These are phyloP conservation scores for Paramyrothecium roridum DNA, from an alignment of 2,329 filamentous ascomycete genomes.

Conservation along the genomic window DNA sequence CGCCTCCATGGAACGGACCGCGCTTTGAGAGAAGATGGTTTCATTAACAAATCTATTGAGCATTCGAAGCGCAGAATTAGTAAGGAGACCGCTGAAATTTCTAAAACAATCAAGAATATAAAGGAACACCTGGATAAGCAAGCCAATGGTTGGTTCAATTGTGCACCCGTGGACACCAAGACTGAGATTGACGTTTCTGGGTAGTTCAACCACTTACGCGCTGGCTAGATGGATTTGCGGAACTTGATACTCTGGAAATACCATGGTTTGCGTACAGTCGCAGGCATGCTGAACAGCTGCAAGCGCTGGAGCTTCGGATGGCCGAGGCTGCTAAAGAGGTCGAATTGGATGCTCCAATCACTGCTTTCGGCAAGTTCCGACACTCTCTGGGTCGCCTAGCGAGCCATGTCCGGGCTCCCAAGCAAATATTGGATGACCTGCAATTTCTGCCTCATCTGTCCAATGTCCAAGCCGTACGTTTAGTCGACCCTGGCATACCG, in stretches of 20 bases:
- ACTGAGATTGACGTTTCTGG: neutral
- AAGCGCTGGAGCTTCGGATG: neutral
- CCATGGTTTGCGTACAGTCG: neutral
- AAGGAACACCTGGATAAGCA: neutral
- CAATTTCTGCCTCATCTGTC: neutral
- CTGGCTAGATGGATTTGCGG: neutral
- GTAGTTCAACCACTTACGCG: neutral
- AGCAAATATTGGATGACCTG: constrained; percentile 26
- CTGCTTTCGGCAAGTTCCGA: constrained; percentile 22
- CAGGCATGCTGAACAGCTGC: neutral
- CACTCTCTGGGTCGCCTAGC: constrained; percentile 44
- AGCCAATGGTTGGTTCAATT: neutral
- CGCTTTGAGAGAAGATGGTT: neutral
- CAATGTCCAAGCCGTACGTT: constrained; percentile 16
- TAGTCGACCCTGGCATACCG: constrained; percentile 8
- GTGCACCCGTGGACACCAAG: neutral
- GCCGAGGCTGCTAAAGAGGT: neutral
- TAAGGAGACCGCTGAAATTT: neutral
- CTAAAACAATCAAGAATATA: neutral
- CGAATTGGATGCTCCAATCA: neutral
- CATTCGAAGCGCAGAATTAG: neutral
- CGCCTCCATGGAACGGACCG: neutral
- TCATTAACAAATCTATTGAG: neutral
- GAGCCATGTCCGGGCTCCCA: constrained; percentile 35
- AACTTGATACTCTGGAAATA: neutral